Evolutionary conservation across 2,329 filamentous ascomycete genomes (phyloP), one percentile per base, ranked within the genome.

Genomic region (Phoma sp.): DNA sequence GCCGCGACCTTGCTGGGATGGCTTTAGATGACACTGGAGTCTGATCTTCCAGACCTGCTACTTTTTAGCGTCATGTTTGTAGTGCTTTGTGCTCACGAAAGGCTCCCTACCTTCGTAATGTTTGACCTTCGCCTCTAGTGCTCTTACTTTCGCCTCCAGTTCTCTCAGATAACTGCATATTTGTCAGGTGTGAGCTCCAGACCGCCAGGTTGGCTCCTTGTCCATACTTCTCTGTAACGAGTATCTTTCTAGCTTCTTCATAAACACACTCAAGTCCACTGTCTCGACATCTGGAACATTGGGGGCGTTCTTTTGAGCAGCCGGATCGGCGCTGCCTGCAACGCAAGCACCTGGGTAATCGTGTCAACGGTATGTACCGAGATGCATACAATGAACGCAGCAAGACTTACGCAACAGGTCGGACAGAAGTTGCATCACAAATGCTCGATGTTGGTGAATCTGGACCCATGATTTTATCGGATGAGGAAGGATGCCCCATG

Each of bases 201-300:
- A n/a, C 14, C 7, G 22, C 11, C 25, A 10, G 22, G 10, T 18
- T 32, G 7, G 8, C 13, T 18, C 6, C 2, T n/a, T 13, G 14
- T 35, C 6, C 38, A 42, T 41, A 48, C 46, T 13, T 48, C 14
- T 48, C 46, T 22, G 37, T 48, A n/a, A 48, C 23, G 29, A 22
- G 35, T 14, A 48, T 41, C 30, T 48, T 48, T 13, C 38, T 40
- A 18, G 37, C 30, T 36, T 42, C 46, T 36, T 48, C 46, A 23
- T 48, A 48, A 23, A 42, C 29, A 29, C 46, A 48, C 14, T 48
- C 38, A 24, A 42, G n/a, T 41, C 46, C 38, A 29, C 23, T 48
- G 46, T 48, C 46, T 42, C 46, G 46, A 18, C 46, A 48, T 48
- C 46, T 35, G 13, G 46, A 48, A 23, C 46, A 48, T 27, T 41